Conservation (phyloP, 345 rosid species). For the Trapa bicornis region DNA sequence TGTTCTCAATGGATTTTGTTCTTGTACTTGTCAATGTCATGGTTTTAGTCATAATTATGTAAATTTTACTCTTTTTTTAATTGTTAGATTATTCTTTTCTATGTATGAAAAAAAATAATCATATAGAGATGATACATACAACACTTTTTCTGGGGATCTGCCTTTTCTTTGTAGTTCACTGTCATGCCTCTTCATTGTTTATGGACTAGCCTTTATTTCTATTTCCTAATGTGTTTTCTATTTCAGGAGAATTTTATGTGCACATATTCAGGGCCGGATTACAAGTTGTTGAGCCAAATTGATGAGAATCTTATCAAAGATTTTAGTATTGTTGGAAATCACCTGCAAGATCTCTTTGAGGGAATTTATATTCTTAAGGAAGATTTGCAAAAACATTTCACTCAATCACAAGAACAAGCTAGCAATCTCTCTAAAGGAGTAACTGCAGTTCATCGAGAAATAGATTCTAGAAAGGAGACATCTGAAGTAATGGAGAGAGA, state of each 20-base stretch:
- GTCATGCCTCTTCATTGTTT: not conserved
- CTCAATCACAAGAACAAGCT: constrained; percentile 38
- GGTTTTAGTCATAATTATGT: not conserved
- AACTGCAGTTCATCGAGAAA: constrained; percentile 24
- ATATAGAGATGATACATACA: not conserved
- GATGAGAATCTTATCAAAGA: constrained; percentile 29
- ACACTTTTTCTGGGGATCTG: not conserved
- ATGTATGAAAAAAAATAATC: not conserved
- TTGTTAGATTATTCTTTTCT: not conserved
- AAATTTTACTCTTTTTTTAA: not conserved
- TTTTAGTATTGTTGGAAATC: constrained; percentile 30
- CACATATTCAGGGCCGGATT: constrained; percentile 27
- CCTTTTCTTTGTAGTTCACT: not conserved
- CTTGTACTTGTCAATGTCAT: not conserved
- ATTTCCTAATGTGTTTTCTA: constrained; percentile 1
- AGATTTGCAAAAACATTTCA: constrained; percentile 35
- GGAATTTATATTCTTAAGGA: constrained; percentile 34
- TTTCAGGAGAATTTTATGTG: constrained; percentile 36
- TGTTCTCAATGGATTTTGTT: not conserved
- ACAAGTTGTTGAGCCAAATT: constrained; percentile 19
- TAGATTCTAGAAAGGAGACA: constrained; percentile 24
- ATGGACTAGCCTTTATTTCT: not conserved
- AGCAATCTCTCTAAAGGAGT: constrained; percentile 28
- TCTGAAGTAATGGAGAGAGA: constrained; percentile 35
- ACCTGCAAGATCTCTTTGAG: constrained; percentile 38